Conservation (phyloP, 176 grass and related monocot genomes). For the Musa troglodytarum region DNA sequence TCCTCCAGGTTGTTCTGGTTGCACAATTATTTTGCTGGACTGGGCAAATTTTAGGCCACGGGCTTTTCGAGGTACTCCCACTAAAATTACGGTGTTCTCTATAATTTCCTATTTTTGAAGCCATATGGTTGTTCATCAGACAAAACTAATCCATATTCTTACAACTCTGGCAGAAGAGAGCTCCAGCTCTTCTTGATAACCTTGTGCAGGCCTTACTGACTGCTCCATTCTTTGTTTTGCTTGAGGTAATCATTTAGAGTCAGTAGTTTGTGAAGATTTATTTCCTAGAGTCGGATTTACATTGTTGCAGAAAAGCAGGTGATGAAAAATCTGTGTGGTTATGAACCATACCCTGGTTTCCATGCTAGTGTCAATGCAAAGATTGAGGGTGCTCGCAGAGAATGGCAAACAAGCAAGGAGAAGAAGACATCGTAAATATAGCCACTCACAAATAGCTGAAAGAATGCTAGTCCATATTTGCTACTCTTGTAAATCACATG, state of each 20-base stretch:
- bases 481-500: neutral
- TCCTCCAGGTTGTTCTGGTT: conserved; percentile 11
- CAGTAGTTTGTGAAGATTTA: neutral
- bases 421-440: conserved; percentile 32
- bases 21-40: conserved; percentile 20
- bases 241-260: conserved; percentile 7
- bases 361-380: conserved; percentile 46
- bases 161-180: conserved; percentile 13
- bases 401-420: conserved; percentile 56
- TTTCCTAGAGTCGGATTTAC: neutral
- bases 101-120: neutral
- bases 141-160: neutral
- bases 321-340: conserved; percentile 41
- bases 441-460: neutral
- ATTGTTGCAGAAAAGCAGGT: conserved; percentile 2
- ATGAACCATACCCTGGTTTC: conserved; percentile 89
- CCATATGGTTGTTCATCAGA: neutral
- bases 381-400: conserved; percentile 45
- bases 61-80: conserved; percentile 14
- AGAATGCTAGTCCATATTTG: neutral
- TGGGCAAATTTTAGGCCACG: conserved; percentile 20
- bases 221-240: conserved; percentile 20
- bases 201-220: neutral
- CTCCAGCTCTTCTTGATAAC: conserved; percentile 17
- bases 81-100: neutral